Base-by-base conservation (phyloP, 805 yeast species). In the Hanseniaspora clermontiae region DNA sequence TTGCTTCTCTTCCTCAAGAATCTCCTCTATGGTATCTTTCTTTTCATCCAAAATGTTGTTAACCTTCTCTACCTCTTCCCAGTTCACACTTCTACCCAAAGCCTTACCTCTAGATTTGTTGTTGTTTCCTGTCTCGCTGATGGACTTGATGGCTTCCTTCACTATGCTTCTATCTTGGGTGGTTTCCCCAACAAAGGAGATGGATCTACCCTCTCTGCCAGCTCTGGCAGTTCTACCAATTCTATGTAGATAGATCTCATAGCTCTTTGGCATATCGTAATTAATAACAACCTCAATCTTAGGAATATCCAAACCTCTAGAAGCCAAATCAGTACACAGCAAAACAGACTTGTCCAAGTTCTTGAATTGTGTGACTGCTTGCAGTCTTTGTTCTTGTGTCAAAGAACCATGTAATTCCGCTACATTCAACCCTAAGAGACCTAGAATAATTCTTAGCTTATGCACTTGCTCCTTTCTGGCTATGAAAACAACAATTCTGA, bases 181-280 rank as follows among this genome's bases (percentile, higher is more conserved):
- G 0, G 86, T 74, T 67, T 93, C 98, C 17, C 97, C 97, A 14
- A 93, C 98, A 70, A 93, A 82, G 2, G 97, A 83, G 43, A 93
- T 84, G 47, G 97, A 86, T 57, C 79, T 79, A 77, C 99, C 99
- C 55, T 86, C 87, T 71, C 97, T 81, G 20, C 97, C 97, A 52
- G 97, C 99, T 80, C 99, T 87, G 10, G 99, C 99, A 56, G 97
- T 93, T 78, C 98, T 87, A 72, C 98, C 98, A 59, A 93, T 96
- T 76, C 98, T 85, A 72, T 93, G 98, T 64, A 93, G 75, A 69
- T 93, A 93, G 40, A 91, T 79, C 61, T 93, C 98, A 65, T 86
- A 83, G 34, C 86, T 76, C 68, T 87, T 87, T 51, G 98, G 98
- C 95, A 93, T 87, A 66, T 93, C 98, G 69, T 77, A 93, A 71